Conservation (phyloP, 805 yeast genomes). For the Candida hungchunana region DNA sequence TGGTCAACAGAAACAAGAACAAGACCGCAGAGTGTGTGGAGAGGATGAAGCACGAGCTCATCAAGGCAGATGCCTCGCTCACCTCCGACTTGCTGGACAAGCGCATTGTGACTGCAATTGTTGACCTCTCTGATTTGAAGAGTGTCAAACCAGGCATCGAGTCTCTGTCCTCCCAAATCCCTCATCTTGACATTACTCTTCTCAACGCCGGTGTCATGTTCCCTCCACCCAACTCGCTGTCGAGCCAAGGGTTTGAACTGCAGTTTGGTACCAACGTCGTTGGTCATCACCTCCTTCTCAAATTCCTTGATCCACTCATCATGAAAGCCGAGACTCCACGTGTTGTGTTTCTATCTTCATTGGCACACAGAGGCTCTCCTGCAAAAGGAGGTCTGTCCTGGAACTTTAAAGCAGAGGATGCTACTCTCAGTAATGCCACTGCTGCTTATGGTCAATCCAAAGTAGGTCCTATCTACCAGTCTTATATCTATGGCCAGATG, state of each 20-base stretch:
- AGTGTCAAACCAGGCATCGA: constrained; percentile 36
- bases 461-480: constrained; percentile 35
- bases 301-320: constrained; percentile 36
- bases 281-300: constrained; percentile 42
- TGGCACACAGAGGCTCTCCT: constrained; percentile 31
- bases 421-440: neutral
- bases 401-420: constrained; percentile 22
- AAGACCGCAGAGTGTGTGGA: constrained; percentile 31
- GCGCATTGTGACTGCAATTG: constrained; percentile 23
- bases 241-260: constrained; percentile 42
- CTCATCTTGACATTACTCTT: constrained; percentile 33
- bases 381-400: constrained; percentile 32
- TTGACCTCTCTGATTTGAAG: constrained; percentile 38
- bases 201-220: constrained; percentile 44
- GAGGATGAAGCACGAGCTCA: constrained; percentile 21
- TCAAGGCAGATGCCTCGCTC: constrained; percentile 11
- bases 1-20: constrained; percentile 33
- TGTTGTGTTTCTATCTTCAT: constrained; percentile 43
- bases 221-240: constrained; percentile 33
- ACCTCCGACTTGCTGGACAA: constrained; percentile 11
- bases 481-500: constrained; percentile 31
- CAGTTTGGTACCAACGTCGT: constrained; percentile 44
- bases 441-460: constrained; percentile 38
- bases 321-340: constrained; percentile 33
- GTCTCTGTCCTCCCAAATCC: constrained; percentile 22